These are phyloP conservation scores for Ogataea wickerhamii DNA, from an alignment of 805 yeast species.

Conservation along the genomic window DNA sequence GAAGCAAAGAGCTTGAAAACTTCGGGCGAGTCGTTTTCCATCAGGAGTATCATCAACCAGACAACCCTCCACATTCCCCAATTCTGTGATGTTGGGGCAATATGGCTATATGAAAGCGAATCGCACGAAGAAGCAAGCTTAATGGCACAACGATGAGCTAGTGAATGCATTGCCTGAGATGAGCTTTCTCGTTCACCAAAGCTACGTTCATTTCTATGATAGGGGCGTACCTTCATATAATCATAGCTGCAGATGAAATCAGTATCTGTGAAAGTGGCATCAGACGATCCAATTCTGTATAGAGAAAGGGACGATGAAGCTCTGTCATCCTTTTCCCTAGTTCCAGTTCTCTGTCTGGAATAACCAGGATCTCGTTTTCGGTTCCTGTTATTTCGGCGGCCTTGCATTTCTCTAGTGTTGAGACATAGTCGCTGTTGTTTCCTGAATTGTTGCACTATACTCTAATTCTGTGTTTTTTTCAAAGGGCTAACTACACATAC, in stretches of 20 bases:
- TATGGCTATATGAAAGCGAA: conserved; percentile 18
- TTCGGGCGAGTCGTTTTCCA: conserved; percentile 31
- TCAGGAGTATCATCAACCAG: conserved; percentile 30
- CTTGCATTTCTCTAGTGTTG: no score
- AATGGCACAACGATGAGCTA: conserved; percentile 25
- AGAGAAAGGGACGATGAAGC: neutral
- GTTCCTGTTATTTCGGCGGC: no score
- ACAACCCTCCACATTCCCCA: conserved; percentile 31
- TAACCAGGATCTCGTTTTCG: no score
- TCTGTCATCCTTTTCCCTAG: no score
- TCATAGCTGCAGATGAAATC: conserved; percentile 9
- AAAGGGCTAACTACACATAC: no score
- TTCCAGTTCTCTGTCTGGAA: no score
- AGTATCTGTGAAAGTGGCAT: conserved; percentile 11
- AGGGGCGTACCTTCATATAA: conserved; percentile 2
- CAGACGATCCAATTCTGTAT: conserved; percentile 8
- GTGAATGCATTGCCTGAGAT: conserved; percentile 9
- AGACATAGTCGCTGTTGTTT: no score
- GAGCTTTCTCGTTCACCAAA: conserved; percentile 1
- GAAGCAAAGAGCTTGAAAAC: conserved; percentile 30
- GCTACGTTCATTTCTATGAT: neutral
- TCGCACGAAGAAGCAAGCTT: conserved; percentile 26
- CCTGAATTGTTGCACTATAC: no score
- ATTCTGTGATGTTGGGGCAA: conserved; percentile 20
- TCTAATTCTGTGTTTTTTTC: no score